phyloP scores from a whole-genome alignment of 305 asterid genomes.

The Withania somnifera region DNA sequence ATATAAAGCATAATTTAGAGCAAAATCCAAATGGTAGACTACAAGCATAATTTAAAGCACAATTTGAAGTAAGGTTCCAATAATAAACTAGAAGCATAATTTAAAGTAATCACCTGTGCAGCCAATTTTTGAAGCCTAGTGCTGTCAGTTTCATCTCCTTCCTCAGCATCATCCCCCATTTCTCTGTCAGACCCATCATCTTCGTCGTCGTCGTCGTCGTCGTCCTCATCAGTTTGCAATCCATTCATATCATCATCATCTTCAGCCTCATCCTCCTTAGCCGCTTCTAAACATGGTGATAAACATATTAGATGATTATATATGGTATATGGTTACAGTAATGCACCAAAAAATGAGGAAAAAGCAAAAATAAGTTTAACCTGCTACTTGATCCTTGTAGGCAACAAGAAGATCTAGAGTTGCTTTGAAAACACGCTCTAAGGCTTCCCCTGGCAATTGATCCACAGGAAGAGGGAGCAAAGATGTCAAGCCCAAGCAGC shows the following conservation, averaged over 20 bases:
- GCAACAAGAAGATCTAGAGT: conserved; percentile 91
- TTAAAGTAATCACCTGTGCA: conserved; percentile 49
- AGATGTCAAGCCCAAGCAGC: conserved; percentile 95
- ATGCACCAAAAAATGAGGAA: neutral
- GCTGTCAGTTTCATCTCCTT: conserved; percentile 77
- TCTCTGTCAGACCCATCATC: conserved; percentile 72
- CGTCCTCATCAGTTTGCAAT: conserved; percentile 60
- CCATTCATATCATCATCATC: conserved; percentile 75
- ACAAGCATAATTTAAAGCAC: neutral
- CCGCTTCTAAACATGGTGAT: conserved; percentile 40
- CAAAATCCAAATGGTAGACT: too few relatives aligned
- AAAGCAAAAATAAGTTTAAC: conserved; percentile 20
- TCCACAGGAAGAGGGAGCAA: conserved; percentile 84
- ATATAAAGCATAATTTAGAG: too few relatives aligned
- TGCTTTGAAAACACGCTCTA: conserved; percentile 90
- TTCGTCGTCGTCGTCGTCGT: conserved; percentile 71
- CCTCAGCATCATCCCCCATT: conserved; percentile 88
- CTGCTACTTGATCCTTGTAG: conserved; percentile 96
- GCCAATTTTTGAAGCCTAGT: conserved; percentile 65
- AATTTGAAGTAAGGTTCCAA: conserved; percentile 1
- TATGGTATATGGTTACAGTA: neutral
- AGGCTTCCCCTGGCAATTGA: conserved; percentile 79
- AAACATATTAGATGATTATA: neutral
- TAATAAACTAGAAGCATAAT: too few relatives aligned
- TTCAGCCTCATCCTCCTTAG: conserved; percentile 67